These are phyloP conservation scores for Rubia balearica DNA, from an alignment of 305 asterid genomes.

Conservation along the genomic window DNA sequence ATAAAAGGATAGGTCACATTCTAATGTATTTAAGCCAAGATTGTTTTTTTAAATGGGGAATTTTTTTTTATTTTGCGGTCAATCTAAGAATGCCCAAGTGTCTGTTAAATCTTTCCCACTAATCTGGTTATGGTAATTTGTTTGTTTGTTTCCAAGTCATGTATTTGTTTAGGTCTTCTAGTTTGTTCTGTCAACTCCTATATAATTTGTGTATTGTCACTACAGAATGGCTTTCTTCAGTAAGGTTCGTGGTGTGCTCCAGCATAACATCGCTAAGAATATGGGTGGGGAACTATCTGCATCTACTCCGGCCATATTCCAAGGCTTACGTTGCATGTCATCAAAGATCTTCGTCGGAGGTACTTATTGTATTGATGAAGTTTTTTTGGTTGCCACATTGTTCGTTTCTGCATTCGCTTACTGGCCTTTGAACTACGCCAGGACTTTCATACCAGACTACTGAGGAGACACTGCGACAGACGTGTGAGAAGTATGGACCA, in stretches of 20 bases:
- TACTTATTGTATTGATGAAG: slow-evolving; percentile 13
- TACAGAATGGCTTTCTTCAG: slow-evolving; percentile 67
- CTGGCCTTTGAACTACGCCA: slow-evolving; percentile 27
- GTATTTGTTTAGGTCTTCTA: neutral
- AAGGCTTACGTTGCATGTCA: slow-evolving; percentile 75
- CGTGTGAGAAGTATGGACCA: slow-evolving; percentile 61
- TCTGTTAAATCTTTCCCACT: neutral
- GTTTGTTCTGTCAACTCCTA: neutral
- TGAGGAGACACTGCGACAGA: slow-evolving; percentile 46
- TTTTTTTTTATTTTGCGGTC: neutral
- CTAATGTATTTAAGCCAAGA: neutral
- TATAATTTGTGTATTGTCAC: slow-evolving; percentile 1
- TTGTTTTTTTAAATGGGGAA: neutral
- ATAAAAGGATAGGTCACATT: neutral
- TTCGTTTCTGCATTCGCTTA: slow-evolving; percentile 1
- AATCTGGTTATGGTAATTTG: too few species aligned
- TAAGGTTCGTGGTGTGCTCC: slow-evolving; percentile 51
- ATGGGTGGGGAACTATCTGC: slow-evolving; percentile 38
- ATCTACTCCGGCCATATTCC: slow-evolving; percentile 50
- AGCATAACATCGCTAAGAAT: slow-evolving; percentile 36
- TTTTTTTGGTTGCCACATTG: neutral
- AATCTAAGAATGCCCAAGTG: neutral
- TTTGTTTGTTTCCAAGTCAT: too few species aligned
- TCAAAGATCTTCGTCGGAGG: slow-evolving; percentile 85
- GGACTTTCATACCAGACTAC: slow-evolving; percentile 62